Conservation (phyloP, 805 yeast genomes). For the Myxozyma nipponensis region DNA sequence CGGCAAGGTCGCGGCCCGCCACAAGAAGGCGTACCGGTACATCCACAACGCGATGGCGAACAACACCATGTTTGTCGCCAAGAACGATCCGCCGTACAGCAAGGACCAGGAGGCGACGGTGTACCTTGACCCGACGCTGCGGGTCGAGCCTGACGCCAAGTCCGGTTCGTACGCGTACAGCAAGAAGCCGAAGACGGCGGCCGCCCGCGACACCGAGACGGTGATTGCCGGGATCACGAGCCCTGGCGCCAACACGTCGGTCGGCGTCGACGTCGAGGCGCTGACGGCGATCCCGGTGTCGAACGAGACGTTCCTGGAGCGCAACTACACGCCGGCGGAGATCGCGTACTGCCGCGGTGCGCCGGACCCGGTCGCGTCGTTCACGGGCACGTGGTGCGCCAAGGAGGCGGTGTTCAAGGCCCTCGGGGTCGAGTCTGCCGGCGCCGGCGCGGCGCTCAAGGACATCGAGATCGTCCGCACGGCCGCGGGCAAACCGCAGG, state of each 20-base stretch:
- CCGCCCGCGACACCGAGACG: slow-evolving; percentile 57
- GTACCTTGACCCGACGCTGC: slow-evolving; percentile 92
- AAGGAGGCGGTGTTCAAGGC: slow-evolving; percentile 99
- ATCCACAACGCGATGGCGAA: slow-evolving; percentile 91
- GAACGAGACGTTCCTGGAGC: slow-evolving; percentile 85
- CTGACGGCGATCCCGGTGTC: slow-evolving; percentile 73
- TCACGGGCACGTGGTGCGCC: slow-evolving; percentile 98
- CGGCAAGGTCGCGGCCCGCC: slow-evolving; percentile 68
- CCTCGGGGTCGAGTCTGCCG: slow-evolving; percentile 79
- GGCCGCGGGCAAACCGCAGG: slow-evolving; percentile 72
- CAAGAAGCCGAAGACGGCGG: slow-evolving; percentile 33
- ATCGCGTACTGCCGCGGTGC: slow-evolving; percentile 71
- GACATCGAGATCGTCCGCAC: slow-evolving; percentile 84
- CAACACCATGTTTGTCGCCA: slow-evolving; percentile 87
- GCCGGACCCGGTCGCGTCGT: slow-evolving; percentile 80
- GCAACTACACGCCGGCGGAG: slow-evolving; percentile 85
- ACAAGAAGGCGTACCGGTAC: slow-evolving; percentile 87
- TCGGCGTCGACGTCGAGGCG: slow-evolving; percentile 97
- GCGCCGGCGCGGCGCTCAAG: slow-evolving; percentile 90
- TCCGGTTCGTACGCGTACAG: slow-evolving; percentile 23
- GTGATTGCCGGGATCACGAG: slow-evolving; percentile 57
- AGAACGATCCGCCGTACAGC: slow-evolving; percentile 88
- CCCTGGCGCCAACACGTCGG: slow-evolving; percentile 45
- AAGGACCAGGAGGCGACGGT: slow-evolving; percentile 85
- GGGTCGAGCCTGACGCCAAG: slow-evolving; percentile 50